These are phyloP conservation scores for Clathrospora elynae DNA, from an alignment of 2,329 filamentous ascomycete species.

Conservation along the genomic window DNA sequence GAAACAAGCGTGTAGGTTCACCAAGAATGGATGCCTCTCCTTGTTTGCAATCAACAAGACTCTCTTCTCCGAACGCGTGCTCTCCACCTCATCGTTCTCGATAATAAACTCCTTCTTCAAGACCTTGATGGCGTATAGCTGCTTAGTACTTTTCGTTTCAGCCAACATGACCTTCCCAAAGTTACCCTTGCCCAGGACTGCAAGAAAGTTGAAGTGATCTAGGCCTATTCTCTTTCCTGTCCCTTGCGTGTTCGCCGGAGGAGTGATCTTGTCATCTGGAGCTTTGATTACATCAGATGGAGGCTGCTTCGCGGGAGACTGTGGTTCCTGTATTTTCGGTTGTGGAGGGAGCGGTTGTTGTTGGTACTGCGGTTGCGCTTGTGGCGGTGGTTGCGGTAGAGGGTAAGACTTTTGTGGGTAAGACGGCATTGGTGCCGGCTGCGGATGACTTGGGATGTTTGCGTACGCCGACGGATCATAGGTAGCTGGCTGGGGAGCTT, in stretches of 20 bases:
- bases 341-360: constrained; percentile 54
- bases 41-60: constrained; percentile 97
- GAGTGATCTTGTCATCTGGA: constrained; percentile 62
- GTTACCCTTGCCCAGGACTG: constrained; percentile 97
- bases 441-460: constrained; percentile 48
- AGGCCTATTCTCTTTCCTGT: constrained; percentile 86
- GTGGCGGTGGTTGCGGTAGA: constrained; percentile 52
- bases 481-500: constrained; percentile 59
- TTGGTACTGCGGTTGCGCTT: constrained; percentile 58
- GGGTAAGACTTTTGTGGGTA: constrained; percentile 45
- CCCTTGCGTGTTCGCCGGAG: constrained; percentile 69
- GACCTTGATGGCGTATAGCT: constrained; percentile 97
- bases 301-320: constrained; percentile 41
- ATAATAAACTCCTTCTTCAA: constrained; percentile 99
- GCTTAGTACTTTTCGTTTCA: constrained; percentile 89
- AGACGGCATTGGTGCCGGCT: constrained; percentile 34
- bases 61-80: constrained; percentile 94
- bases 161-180: constrained; percentile 99
- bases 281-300: constrained; percentile 41
- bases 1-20: constrained; percentile 96
- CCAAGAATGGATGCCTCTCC: constrained; percentile 92
- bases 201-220: constrained; percentile 99
- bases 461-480: constrained; percentile 83
- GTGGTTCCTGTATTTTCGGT: constrained; percentile 33
- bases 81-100: constrained; percentile 98